Conservation (phyloP, 306 rosid species). For the Quercus dentata region DNA sequence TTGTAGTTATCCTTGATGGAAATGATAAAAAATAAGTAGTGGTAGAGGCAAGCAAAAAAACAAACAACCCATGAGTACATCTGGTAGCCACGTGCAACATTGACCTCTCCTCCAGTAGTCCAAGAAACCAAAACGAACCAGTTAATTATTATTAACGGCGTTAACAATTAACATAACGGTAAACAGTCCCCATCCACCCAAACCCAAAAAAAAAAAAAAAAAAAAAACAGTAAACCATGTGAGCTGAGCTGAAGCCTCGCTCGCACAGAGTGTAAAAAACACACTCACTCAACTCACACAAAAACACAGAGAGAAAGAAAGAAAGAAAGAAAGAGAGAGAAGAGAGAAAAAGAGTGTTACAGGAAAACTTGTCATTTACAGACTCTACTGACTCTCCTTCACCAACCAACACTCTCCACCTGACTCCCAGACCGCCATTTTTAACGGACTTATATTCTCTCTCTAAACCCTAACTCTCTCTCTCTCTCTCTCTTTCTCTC, state of each 20-base stretch:
- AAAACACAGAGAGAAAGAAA: background rate
- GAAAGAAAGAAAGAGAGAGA: background rate
- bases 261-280: too few relatives aligned
- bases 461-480: constrained; percentile 1
- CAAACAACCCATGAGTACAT: background rate
- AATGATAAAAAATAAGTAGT: background rate
- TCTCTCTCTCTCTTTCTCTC: constrained; percentile 1
- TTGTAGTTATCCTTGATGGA: too few relatives aligned
- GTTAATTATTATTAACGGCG: constrained; percentile 6
- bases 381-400: constrained; percentile 62
- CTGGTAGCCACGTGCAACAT: background rate
- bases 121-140: background rate
- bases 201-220: too few relatives aligned
- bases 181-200: too few relatives aligned
- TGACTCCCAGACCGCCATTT: constrained; percentile 55
- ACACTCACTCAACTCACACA: too few relatives aligned
- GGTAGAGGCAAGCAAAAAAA: background rate
- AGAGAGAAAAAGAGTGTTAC: background rate
- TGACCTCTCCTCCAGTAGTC: background rate
- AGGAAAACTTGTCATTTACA: constrained; percentile 46
- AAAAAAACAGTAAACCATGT: too few relatives aligned
- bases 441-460: constrained; percentile 41
- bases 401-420: constrained; percentile 79
- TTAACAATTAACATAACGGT: background rate
- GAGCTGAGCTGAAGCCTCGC: too few relatives aligned